A percentile compares a stretch with the other conserved stretches of the same genome.
Evolutionary conservation across 2,329 filamentous ascomycete species (phyloP).

Genomic region (Fusarium kyushuense): DNA sequence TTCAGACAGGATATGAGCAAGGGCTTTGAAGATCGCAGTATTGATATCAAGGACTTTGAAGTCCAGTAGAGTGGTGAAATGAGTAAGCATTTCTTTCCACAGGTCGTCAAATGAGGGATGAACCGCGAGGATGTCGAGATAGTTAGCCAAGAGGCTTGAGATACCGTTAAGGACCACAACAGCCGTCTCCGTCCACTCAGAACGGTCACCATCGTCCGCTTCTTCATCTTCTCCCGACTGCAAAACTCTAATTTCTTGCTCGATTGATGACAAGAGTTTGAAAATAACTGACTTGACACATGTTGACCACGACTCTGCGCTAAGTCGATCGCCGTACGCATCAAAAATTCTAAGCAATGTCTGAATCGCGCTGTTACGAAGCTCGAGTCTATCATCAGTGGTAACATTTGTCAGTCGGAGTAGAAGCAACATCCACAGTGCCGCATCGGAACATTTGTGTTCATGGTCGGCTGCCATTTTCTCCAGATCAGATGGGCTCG

Average conservation of each 20-base stretch:
- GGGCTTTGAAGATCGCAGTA: slow-evolving; percentile 76
- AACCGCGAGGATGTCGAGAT: slow-evolving; percentile 77
- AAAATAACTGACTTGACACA: slow-evolving; percentile 87
- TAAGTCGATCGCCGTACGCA: slow-evolving; percentile 85
- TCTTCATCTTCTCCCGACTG: slow-evolving; percentile 54
- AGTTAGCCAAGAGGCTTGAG: slow-evolving; percentile 78
- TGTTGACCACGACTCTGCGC: slow-evolving; percentile 82
- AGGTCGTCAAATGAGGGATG: slow-evolving; percentile 76
- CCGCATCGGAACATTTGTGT: slow-evolving; percentile 72
- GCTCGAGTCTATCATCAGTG: slow-evolving; percentile 77
- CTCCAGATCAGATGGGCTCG: slow-evolving; percentile 64
- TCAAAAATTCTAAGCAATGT: slow-evolving; percentile 92
- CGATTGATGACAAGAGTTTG: slow-evolving; percentile 78
- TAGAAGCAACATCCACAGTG: slow-evolving; percentile 83
- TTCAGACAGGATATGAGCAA: slow-evolving; percentile 71
- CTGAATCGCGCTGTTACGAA: slow-evolving; percentile 89
- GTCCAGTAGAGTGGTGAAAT: slow-evolving; percentile 73
- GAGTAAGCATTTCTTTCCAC: slow-evolving; percentile 79
- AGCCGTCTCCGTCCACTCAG: slow-evolving; percentile 79
- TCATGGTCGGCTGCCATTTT: slow-evolving; percentile 70
- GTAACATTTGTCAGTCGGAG: slow-evolving; percentile 78
- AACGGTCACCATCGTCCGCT: slow-evolving; percentile 57
- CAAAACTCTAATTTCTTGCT: slow-evolving; percentile 63
- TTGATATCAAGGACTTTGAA: slow-evolving; percentile 76
- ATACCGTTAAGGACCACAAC: slow-evolving; percentile 80